Conservation (phyloP, 352 stramenopile genomes). For the Thalassiosira allenii region DNA sequence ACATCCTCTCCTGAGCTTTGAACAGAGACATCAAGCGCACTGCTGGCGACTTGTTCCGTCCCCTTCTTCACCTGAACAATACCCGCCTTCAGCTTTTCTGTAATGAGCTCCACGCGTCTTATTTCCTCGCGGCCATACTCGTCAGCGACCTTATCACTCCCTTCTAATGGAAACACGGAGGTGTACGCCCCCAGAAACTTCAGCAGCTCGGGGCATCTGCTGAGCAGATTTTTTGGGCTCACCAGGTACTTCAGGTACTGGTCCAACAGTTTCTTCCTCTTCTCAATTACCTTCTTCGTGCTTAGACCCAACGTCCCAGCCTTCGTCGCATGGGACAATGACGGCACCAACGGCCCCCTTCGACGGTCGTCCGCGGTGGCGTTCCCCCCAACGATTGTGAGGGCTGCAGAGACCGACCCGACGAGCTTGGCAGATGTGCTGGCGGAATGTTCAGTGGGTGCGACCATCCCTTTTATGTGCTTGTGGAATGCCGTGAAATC, state of each 20-base stretch:
- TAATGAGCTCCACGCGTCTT: constrained; percentile 51
- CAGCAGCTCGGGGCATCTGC: constrained; percentile 76
- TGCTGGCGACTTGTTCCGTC: constrained; percentile 36
- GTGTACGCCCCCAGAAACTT: constrained; percentile 83
- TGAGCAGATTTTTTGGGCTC: constrained; percentile 72
- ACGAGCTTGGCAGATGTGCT: constrained; percentile 72
- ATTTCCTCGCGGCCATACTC: constrained; percentile 61
- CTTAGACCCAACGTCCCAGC: constrained; percentile 64
- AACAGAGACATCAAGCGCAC: neutral
- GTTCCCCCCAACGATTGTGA: constrained; percentile 61
- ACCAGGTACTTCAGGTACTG: constrained; percentile 84
- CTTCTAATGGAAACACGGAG: constrained; percentile 32
- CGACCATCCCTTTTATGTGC: constrained; percentile 82
- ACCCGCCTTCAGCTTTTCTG: constrained; percentile 60
- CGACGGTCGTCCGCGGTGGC: constrained; percentile 34
- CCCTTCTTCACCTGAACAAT: constrained; percentile 57
- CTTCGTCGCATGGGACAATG: constrained; percentile 78
- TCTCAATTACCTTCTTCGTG: constrained; percentile 75
- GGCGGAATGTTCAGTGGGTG: constrained; percentile 65
- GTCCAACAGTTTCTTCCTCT: constrained; percentile 76
- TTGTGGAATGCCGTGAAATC: constrained; percentile 86
- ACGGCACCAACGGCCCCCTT: constrained; percentile 78
- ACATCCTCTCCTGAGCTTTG: constrained; percentile 20
- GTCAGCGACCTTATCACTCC: constrained; percentile 37
- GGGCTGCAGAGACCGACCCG: constrained; percentile 72